These are phyloP conservation scores for Aphanomyces euteiches DNA, from an alignment of 352 stramenopile species.

Conservation along the genomic window DNA sequence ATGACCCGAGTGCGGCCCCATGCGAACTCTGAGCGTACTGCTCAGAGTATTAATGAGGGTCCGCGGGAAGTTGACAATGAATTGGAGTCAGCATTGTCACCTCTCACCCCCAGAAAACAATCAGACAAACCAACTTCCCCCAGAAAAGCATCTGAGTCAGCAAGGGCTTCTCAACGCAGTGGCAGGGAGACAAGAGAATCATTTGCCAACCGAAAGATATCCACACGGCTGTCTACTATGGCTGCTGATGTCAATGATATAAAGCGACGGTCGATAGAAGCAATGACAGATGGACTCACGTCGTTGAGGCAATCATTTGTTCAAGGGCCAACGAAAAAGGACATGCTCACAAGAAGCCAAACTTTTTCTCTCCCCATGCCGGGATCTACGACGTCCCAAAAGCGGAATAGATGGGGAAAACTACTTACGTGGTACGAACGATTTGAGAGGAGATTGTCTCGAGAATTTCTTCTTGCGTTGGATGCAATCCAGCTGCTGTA, in stretches of 20 bases:
- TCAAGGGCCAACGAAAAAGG: background rate
- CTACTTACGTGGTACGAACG: background rate
- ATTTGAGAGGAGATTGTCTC: background rate
- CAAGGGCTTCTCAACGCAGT: too few species aligned
- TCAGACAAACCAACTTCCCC: too few species aligned
- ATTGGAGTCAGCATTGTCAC: too few species aligned
- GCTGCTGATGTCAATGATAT: conserved; percentile 40
- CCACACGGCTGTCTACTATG: conserved; percentile 1
- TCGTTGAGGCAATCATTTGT: background rate
- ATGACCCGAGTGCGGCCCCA: too few species aligned
- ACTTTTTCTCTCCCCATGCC: background rate
- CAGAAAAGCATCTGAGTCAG: too few species aligned
- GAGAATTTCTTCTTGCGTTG: conserved; percentile 79
- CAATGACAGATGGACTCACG: background rate
- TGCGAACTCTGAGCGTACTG: too few species aligned
- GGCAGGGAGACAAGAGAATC: conserved; percentile 50
- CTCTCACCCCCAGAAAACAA: too few species aligned
- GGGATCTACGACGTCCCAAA: too few species aligned
- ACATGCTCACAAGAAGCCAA: background rate
- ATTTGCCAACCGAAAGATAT: conserved; percentile 8
- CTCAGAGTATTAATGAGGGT: too few species aligned
- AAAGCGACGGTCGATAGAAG: conserved; percentile 47
- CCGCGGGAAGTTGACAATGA: too few species aligned
- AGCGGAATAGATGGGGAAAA: background rate
- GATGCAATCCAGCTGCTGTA: conserved; percentile 39